These are phyloP conservation scores for Gynochthodes officinalis DNA, from an alignment of 257 asterid species.

Conservation along the genomic window DNA sequence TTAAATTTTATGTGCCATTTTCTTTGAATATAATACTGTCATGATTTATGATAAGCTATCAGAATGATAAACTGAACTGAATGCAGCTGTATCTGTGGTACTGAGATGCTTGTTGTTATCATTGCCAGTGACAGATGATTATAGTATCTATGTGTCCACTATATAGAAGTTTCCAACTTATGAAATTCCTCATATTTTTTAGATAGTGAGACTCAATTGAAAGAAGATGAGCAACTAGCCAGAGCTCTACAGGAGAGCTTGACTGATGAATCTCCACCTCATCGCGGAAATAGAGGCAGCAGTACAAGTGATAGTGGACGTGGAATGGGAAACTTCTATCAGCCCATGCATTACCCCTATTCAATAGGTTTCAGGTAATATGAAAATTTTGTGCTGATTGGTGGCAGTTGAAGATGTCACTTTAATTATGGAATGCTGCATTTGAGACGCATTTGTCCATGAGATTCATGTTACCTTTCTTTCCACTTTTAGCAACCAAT, in stretches of 20 bases:
- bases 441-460: not conserved
- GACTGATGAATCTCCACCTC: slow-evolving; percentile 55
- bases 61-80: slow-evolving; percentile 1
- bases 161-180: slow-evolving; percentile 2
- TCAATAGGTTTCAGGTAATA: slow-evolving; percentile 41
- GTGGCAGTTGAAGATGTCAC: not conserved
- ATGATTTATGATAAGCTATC: not conserved
- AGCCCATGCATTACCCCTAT: slow-evolving; percentile 46
- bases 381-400: not conserved
- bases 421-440: not conserved
- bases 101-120: not conserved
- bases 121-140: not conserved
- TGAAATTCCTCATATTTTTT: slow-evolving; percentile 18
- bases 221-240: slow-evolving; percentile 77
- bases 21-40: not conserved
- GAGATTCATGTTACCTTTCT: not conserved
- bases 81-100: not conserved
- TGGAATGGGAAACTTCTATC: slow-evolving; percentile 41
- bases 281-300: slow-evolving; percentile 35
- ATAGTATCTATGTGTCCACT: not conserved
- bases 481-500: not conserved
- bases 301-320: slow-evolving; percentile 20
- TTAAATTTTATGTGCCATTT: not conserved
- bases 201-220: slow-evolving; percentile 56
- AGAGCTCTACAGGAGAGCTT: slow-evolving; percentile 74